Evolutionary conservation across 2,329 filamentous ascomycete genomes (phyloP).

Genomic region (Epichloe typhina): DNA sequence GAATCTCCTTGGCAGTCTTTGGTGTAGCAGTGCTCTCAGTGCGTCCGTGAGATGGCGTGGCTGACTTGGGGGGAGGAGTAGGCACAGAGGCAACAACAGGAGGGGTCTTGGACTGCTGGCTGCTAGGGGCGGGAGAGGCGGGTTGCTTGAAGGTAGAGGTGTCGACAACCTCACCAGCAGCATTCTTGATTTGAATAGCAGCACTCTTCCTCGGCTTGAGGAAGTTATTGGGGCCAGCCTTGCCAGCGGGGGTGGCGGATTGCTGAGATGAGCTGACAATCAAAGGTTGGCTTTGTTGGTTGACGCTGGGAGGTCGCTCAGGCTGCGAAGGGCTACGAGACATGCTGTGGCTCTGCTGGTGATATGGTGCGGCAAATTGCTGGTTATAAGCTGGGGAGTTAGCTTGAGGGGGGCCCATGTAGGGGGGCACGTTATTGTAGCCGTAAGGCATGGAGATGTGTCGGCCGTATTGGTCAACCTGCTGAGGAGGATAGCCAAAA

Average conservation of each 20-base stretch:
- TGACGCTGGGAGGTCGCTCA: conserved; percentile 54
- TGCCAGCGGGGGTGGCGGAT: conserved; percentile 48
- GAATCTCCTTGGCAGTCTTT: conserved; percentile 72
- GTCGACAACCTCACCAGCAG: conserved; percentile 64
- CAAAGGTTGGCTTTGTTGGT: conserved; percentile 43
- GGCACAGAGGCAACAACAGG: conserved; percentile 61
- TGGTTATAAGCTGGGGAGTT: conserved; percentile 39
- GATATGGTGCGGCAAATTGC: conserved; percentile 27
- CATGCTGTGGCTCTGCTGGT: conserved; percentile 54
- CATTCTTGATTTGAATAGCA: conserved; percentile 73
- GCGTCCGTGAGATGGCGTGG: conserved; percentile 55
- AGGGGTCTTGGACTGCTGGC: conserved; percentile 48
- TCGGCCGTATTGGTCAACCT: conserved; percentile 26
- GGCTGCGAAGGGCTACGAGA: conserved; percentile 74
- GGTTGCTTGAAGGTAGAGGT: conserved; percentile 48
- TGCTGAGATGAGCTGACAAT: conserved; percentile 49
- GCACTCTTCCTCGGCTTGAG: conserved; percentile 52
- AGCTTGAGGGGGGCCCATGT: conserved; percentile 32
- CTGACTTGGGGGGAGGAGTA: conserved; percentile 66
- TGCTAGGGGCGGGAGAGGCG: conserved; percentile 40
- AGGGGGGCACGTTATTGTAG: conserved; percentile 36
- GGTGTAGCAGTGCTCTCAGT: conserved; percentile 52
- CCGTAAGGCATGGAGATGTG: conserved; percentile 27
- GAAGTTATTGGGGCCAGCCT: conserved; percentile 32
- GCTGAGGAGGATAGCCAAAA: conserved; percentile 38